Percentiles rank a stretch among this genome's conserved stretches.
Conservation (phyloP, 768 basidiomycete genomes). For the Lactifluus volemus region DNA sequence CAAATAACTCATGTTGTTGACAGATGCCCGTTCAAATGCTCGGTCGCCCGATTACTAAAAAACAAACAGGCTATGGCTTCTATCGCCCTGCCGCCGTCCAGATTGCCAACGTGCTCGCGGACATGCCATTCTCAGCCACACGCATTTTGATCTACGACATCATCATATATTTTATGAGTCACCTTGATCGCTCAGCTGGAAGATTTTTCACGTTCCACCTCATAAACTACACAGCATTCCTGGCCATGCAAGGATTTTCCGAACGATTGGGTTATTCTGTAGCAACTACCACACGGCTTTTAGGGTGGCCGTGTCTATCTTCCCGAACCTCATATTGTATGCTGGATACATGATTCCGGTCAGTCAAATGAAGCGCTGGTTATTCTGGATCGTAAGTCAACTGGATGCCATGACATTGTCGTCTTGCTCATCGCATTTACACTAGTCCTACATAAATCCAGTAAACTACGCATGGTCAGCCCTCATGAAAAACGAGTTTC, state of each 20-base stretch:
- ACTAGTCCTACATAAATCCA: constrained; percentile 77
- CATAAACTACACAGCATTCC: constrained; percentile 52
- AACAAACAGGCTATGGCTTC: constrained; percentile 57
- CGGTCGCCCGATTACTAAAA: constrained; percentile 68
- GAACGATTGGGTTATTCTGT: constrained; percentile 55
- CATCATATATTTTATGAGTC: constrained; percentile 62
- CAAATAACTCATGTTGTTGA: constrained; percentile 29
- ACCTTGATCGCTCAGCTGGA: constrained; percentile 35
- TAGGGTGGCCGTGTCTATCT: constrained; percentile 33
- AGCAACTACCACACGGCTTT: constrained; percentile 46
- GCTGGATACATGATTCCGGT: constrained; percentile 63
- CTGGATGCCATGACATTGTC: constrained; percentile 17
- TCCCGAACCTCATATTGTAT: constrained; percentile 71
- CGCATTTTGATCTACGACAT: constrained; percentile 56
- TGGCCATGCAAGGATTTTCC: constrained; percentile 83
- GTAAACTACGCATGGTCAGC: constrained; percentile 49
- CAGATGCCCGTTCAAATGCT: constrained; percentile 72
- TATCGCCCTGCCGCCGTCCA: constrained; percentile 60
- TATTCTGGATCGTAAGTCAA: constrained; percentile 73
- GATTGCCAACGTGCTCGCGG: constrained; percentile 58
- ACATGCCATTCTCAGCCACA: constrained; percentile 59
- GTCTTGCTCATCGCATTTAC: neutral
- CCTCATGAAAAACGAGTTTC: constrained; percentile 83
- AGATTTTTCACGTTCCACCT: constrained; percentile 57
- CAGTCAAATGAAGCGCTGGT: constrained; percentile 67